Evolutionary conservation across 2,329 filamentous ascomycete genomes (phyloP), one percentile per base, ranked within the genome.

Genomic region (Truncatella angustata): DNA sequence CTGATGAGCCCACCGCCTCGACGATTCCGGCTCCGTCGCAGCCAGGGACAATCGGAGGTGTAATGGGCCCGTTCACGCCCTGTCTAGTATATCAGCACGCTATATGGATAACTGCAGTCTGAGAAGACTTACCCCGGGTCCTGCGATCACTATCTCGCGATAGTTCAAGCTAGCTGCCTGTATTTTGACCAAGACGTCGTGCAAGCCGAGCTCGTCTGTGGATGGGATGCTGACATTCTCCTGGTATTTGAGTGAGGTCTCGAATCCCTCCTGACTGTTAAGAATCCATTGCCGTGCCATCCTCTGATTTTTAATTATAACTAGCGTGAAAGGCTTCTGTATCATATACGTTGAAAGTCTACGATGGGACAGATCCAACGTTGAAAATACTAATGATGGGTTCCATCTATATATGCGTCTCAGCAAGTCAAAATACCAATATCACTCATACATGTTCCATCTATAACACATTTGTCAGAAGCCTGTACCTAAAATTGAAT

Each of bases 101-200:
- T 30, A 24, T 16, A 1, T 26, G 10, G 10, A 6, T 5, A 34
- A 4, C 12, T 18, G 7, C 26, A 26, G 5, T 4, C 12, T 43
- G 5, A 14, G 12, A 18, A n/a, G 10, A 12, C 20, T 28, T 7
- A 43, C 39, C 6, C 30, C 18, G 6, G 32, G 28, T 5, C 32
- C 24, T 16, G 32, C 60, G 18, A 72, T 66, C 26, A 66, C 60
- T 34, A 73, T 52, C 53, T 73, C 70, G 30, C 70, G 64, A 55
- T 69, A 73, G 53, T 73, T 73, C 32, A 73, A 55, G 21, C 69
- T 71, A 6, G 68, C 70, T 20, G 66, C 66, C 43, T 69, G 65
- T 23, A 71, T 69, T 60, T 78, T 80, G 56, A 83, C 77, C 7
- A 83, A 70, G 16, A 83, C 78, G 52, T 82, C 79, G 49, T 77